phyloP scores from a whole-genome alignment of 495 filamentous ascomycete species.

The Cercophora scortea region DNA sequence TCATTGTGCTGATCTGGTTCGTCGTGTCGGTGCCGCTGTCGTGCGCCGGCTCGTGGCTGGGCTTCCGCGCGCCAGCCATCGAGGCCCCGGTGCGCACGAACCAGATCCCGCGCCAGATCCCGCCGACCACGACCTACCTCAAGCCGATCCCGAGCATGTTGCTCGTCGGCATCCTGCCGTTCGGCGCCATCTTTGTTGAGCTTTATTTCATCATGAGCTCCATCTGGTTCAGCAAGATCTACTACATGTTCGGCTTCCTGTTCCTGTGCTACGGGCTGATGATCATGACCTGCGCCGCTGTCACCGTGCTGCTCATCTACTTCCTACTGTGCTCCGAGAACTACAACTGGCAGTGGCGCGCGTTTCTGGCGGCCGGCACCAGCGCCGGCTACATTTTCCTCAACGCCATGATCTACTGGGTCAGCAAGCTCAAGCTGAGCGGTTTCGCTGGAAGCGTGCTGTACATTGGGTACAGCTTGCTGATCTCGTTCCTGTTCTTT shows the following conservation, averaged over 20 bases:
- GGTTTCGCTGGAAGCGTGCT: slow-evolving; percentile 79
- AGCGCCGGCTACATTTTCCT: slow-evolving; percentile 85
- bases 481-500: slow-evolving; percentile 87
- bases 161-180: slow-evolving; percentile 84
- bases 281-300: slow-evolving; percentile 90
- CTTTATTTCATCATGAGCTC: slow-evolving; percentile 98
- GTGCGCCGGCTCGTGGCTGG: slow-evolving; percentile 85
- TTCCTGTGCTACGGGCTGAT: slow-evolving; percentile 97
- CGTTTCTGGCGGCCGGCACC: slow-evolving; percentile 81
- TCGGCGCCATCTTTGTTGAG: slow-evolving; percentile 94
- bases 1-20: slow-evolving; percentile 92
- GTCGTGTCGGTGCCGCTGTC: slow-evolving; percentile 88
- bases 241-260: slow-evolving; percentile 99
- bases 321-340: slow-evolving; percentile 93
- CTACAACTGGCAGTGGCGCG: slow-evolving; percentile 98
- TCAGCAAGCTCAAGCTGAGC: slow-evolving; percentile 73
- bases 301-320: slow-evolving; percentile 87
- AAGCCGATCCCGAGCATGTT: slow-evolving; percentile 80
- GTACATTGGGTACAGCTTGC: slow-evolving; percentile 85
- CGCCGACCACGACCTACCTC: slow-evolving; percentile 70
- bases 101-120: slow-evolving; percentile 95
- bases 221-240: slow-evolving; percentile 95
- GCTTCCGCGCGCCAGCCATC: slow-evolving; percentile 59
- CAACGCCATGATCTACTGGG: slow-evolving; percentile 82
- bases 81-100: slow-evolving; percentile 86